Evolutionary conservation across 768 basidiomycete genomes (phyloP), one percentile per base, ranked within the genome.

Genomic region (Trametes cingulata): DNA sequence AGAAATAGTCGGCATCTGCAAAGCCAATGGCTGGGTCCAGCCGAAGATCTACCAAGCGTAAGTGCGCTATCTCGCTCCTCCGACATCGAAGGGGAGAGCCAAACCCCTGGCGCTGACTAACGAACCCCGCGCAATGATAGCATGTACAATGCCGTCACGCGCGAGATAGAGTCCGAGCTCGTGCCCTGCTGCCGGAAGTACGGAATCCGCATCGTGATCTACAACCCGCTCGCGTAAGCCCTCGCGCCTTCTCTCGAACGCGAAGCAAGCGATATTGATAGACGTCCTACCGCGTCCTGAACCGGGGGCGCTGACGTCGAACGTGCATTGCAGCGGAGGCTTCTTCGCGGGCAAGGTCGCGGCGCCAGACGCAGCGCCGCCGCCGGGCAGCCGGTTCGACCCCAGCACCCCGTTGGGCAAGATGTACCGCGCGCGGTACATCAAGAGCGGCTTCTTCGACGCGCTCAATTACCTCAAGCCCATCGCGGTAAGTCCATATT

Each of bases 31-130:
- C 2, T 86, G 78, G 61, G 77, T 85, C 13, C 73, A 77, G 61
- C 85, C 85, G 2, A 82, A 78, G 24, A 80, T 80, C 6, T 86
- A 86, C 61, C 79, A 82, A 71, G 83, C 81, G 74, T 81, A 72
- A 13, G 76, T 77, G 14, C 8, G 14, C 36, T 37, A 19, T 39
- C 6, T 25, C 35, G 22, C 14, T 35, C 24, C 6, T 12, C 10
- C 12, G 5, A 20, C 22, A 20, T 10, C 1, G 3, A 13, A 45
- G 4, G 6, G 3, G 5, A 9, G 13, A 41, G 9, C 6, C 40
- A 20, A 20, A 22, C 43, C 14, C 43, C 22, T 20, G 8, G 3
- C 6, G 25, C 12, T 6, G 6, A 17, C 39, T 43, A 10, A 59
- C 41, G 9, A 6, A 19, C 13, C 1, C 14, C 19, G 29, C 22